Base-by-base conservation (phyloP, 2,329 filamentous ascomycete genomes). In the Fusarium dlaminii region DNA sequence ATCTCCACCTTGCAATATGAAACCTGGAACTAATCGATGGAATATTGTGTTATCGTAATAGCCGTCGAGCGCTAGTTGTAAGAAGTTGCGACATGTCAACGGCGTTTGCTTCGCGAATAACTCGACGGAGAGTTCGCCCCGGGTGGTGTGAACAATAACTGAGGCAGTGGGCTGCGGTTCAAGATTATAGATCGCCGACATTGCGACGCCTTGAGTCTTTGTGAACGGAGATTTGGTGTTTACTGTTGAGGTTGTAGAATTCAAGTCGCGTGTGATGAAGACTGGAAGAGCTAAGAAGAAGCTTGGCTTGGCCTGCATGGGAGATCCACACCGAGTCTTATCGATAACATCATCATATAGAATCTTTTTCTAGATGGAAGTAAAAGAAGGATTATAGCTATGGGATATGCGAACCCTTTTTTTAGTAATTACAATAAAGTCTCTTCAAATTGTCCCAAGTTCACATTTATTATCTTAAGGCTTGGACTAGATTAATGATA, bases 41-140 rank as follows among this genome's bases (percentile, higher is more conserved):
- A 99, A 99, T 71, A 96, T 92, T 0, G 95, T 98, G 80, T 92
- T 91, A 78, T 94, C 92, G 86, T 98, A 99, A 86, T 98, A 98
- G 76, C 95, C 95, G 81, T 99, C 95, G 76, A 98, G 89, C 80
- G 94, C 96, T 79, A 95, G 92, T 82, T 99, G 96, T 42, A 99
- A 89, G 83, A 99, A 99, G 85, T 98, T 98, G 77, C 96, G 94
- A 80, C 92, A 95, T 32, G 96, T 93, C 71, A 98, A 87, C 14
- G 96, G 96, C 1, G 94, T 93, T 83, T 99, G 96, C 80, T 96
- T 96, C 24, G 95, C 95, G 86, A 98, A 99, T 65, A 99, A 91
- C 83, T 98, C 94, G 83, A 99, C 89, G 42, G 93, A 92, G 66
- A 99, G 89, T 79, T 98, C 95, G 82, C 96, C 96, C 51, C 92